Conservation (phyloP, 2,329 filamentous ascomycete genomes). For the Botrytis deweyae region DNA sequence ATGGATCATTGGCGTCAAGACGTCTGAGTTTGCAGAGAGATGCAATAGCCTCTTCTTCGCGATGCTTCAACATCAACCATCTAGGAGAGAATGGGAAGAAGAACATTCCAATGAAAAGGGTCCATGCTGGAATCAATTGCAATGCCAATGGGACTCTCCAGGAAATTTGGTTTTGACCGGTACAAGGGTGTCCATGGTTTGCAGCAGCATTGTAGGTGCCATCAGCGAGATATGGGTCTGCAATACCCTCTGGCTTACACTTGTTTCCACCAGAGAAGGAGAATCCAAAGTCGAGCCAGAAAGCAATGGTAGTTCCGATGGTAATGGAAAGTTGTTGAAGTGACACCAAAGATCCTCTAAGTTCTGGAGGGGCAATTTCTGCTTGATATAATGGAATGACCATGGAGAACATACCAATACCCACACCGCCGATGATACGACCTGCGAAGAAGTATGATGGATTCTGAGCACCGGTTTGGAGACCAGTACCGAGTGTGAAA, state of each 20-base stretch:
- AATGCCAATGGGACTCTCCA: slow-evolving; percentile 63
- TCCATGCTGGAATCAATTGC: slow-evolving; percentile 59
- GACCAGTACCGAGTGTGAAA: slow-evolving; percentile 51
- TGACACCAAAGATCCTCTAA: slow-evolving; percentile 59
- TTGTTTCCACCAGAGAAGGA: slow-evolving; percentile 49
- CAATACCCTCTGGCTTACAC: slow-evolving; percentile 28
- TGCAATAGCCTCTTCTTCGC: slow-evolving; percentile 46
- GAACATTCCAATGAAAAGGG: slow-evolving; percentile 56
- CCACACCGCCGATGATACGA: slow-evolving; percentile 50
- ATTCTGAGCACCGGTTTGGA: slow-evolving; percentile 45
- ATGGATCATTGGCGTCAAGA: slow-evolving; percentile 47
- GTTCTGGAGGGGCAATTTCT: slow-evolving; percentile 56
- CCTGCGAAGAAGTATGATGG: slow-evolving; percentile 55
- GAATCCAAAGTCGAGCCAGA: slow-evolving; percentile 61
- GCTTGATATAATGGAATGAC: slow-evolving; percentile 60
- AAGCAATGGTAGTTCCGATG: slow-evolving; percentile 45
- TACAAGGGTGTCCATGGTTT: slow-evolving; percentile 48
- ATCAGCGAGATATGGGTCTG: slow-evolving; percentile 10
- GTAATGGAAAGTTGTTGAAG: slow-evolving; percentile 60
- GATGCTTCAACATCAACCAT: slow-evolving; percentile 48
- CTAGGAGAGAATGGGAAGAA: slow-evolving; percentile 53
- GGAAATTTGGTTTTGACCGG: slow-evolving; percentile 39
- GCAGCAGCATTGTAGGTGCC: slow-evolving; percentile 48
- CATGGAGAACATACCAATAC: slow-evolving; percentile 51
- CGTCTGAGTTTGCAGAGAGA: slow-evolving; percentile 47